These are phyloP conservation scores for Saccharomycopsis sp. DNA, from an alignment of 805 yeast species.

Conservation along the genomic window DNA sequence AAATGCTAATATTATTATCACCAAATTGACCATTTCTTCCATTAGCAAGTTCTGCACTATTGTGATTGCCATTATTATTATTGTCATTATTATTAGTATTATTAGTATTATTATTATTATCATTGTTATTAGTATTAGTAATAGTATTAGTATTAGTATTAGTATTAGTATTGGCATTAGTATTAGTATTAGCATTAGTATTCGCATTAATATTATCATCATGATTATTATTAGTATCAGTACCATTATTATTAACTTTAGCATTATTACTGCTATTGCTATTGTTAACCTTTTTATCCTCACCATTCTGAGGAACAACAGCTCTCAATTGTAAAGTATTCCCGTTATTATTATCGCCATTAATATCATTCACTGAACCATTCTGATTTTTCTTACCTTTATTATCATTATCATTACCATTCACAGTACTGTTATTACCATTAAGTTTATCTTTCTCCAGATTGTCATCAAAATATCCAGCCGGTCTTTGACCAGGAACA, in stretches of 20 bases:
- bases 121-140: no score
- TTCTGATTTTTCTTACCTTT: background rate
- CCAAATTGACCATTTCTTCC: background rate
- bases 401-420: background rate
- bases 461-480: conserved; percentile 21
- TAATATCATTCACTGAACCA: background rate
- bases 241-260: background rate
- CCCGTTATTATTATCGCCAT: background rate
- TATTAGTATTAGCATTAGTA: background rate
- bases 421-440: background rate
- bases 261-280: conserved; percentile 24
- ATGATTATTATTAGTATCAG: conserved; percentile 11
- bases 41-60: background rate
- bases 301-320: background rate
- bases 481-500: background rate
- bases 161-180: background rate
- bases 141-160: no score
- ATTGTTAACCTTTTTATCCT: conserved; percentile 17
- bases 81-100: no score
- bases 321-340: no score
- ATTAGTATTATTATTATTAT: no score
- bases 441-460: no score
- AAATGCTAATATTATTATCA: conserved; percentile 38
- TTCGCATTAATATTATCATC: background rate
- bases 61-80: background rate